Evolutionary conservation across 148 eudicot species (phyloP), one percentile per base, ranked within the genome.

Genomic region (Amaranthus palmeri): DNA sequence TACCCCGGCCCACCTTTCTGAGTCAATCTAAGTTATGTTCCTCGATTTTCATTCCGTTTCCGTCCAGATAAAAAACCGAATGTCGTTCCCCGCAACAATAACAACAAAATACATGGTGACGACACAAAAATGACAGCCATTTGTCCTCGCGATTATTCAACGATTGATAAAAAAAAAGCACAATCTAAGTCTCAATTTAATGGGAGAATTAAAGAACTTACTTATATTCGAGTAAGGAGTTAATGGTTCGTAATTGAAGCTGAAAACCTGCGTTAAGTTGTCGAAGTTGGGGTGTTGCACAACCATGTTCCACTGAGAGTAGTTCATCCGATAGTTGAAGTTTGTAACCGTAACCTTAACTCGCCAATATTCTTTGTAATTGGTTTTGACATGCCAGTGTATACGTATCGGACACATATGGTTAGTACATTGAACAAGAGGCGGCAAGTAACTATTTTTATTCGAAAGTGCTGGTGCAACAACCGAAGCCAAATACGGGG

Each of bases 391-490:
- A 45, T 83, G 89, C 86, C 86, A 86, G 69, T 86, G 89, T 74
- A 86, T 49, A 53, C 89, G 77, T 67, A 86, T 56, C 10, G 89
- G 89, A 70, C 89, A 86, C 89, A 84, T 86, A 66, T 86, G 89
- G 62, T 51, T 76, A 1, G 87, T 86, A 71, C 87, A 86, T 41
- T 74, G 89, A 36, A 86, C 84, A 65, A 86, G 68, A 10, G 86
- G 85, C 1, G 83, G n/a, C 66, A 72, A 66, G 69, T 65, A 61
- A 58, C 72, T 81, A 11, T 46, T 50, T 45, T 68, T 81, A 47
- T 7, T 72, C n/a, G 66, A 77, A 52, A 9, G 52, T 36, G 83
- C 18, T 9, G 69, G 71, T 60, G 83, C 66, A 63, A 85, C 81
- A 53, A 82, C 85, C 10, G 85, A 82, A 42, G 79, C 81, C 74